Base-by-base conservation (phyloP, 257 asterid species). In the Primulina eburnea region DNA sequence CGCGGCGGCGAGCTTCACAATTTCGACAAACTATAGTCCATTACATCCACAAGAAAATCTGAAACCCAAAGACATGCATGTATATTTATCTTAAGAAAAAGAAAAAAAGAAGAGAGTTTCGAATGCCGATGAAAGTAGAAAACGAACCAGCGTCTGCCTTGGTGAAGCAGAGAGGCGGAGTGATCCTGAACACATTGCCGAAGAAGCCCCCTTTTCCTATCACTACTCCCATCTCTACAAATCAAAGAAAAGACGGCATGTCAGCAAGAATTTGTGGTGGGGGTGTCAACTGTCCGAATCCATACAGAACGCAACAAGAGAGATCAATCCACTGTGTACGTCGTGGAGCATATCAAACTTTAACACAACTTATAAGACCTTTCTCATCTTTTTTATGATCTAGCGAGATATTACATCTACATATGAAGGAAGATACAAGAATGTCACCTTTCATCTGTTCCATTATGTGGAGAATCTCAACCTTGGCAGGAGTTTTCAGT, bases 131-230 rank as follows among this genome's bases (percentile, higher is more conserved):
- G 52, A 40, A 26, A 28, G 14, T 3, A 60, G 58, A 62, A 62
- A 50, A 65, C 87, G 1, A 67, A 92, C 98, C 97, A 35, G 97
- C 95, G 74, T 93, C 99, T 63, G 86, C 95, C 77, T 82, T 86
- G 78, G 87, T 90, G 90, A 93, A 90, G 83, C 99, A 93, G 43
- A 90, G 91, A 20, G 99, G 99, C 63, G 99, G 99, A 47, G 99
- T 93, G 79, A 93, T 81, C 57, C 97, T 79, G 81, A 90, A 87
- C 16, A 90, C 96, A 63, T 93, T 93, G 60, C 99, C 99, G 7
- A 77, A 83, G 78, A 89, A 86, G 29, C 99, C 97, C 1, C 99
- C 99, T 84, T 93, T 93, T 43, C 99, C 99, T 5, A 93, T 75
- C 16, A 87, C 78, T 40, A 93, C 90, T 65, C 97, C 97, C 91